phyloP scores from a whole-genome alignment of 352 stramenopile genomes.

The Globisporangium spinosum region DNA sequence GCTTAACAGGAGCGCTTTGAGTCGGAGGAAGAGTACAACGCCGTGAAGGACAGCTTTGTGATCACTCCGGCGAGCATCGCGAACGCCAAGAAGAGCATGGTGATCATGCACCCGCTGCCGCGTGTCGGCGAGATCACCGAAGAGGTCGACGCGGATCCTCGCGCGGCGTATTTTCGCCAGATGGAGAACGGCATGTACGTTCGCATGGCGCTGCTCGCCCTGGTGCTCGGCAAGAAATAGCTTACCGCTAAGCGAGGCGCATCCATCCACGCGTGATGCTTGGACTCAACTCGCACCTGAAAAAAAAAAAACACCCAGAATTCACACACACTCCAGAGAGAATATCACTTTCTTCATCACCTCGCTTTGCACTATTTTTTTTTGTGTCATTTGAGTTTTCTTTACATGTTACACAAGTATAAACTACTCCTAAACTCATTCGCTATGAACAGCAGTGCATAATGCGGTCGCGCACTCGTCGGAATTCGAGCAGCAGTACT shows the following conservation, averaged over 20 bases:
- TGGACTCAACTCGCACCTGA: neutral
- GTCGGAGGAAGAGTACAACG: constrained; percentile 91
- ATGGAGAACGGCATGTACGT: constrained; percentile 99
- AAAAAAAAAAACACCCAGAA: neutral
- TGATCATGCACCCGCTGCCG: constrained; percentile 98
- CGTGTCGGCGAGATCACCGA: constrained; percentile 96
- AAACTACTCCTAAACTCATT: neutral
- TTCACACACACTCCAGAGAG: neutral
- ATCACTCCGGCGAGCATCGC: constrained; percentile 71
- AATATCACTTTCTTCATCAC: neutral
- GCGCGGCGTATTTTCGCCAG: constrained; percentile 97
- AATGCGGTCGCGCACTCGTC: constrained; percentile 37
- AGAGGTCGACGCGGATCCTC: constrained; percentile 94
- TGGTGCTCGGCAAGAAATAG: constrained; percentile 88
- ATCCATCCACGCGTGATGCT: neutral
- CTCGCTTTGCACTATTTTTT: neutral
- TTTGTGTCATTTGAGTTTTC: neutral
- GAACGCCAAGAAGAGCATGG: constrained; percentile 87
- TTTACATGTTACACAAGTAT: neutral
- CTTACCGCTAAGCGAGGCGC: neutral
- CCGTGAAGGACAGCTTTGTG: constrained; percentile 90
- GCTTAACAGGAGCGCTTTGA: constrained; percentile 92
- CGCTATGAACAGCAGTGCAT: constrained; percentile 24
- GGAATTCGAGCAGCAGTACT: constrained; percentile 55
- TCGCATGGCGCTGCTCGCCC: constrained; percentile 96